These are phyloP conservation scores for Mimosa pudica DNA, from an alignment of 306 rosid genomes.

Conservation along the genomic window DNA sequence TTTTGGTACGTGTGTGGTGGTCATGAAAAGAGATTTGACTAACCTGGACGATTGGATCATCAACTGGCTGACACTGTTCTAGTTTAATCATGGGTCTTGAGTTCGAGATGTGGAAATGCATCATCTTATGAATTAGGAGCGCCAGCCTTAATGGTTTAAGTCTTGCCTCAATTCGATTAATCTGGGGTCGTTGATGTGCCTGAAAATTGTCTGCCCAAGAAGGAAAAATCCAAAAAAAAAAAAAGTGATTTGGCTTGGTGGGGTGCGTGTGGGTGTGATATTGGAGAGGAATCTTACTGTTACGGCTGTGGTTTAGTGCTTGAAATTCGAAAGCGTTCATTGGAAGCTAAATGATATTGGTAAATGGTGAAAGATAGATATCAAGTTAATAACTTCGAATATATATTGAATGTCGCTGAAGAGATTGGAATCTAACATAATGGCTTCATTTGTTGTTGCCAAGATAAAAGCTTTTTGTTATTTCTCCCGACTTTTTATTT, in stretches of 20 bases:
- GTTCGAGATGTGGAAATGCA: too few species aligned
- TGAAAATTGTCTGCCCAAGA: too few species aligned
- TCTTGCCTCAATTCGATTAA: too few species aligned
- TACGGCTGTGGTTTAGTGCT: slow-evolving; percentile 49
- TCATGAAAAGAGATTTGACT: slow-evolving; percentile 57
- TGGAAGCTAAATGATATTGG: slow-evolving; percentile 36
- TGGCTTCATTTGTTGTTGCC: neutral
- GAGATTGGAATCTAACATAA: slow-evolving; percentile 27
- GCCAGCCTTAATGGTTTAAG: too few species aligned
- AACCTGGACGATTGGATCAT: too few species aligned
- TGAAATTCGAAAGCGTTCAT: slow-evolving; percentile 36
- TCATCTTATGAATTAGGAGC: too few species aligned
- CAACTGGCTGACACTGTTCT: too few species aligned
- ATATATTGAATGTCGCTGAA: slow-evolving; percentile 42
- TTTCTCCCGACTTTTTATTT: slow-evolving; percentile 4
- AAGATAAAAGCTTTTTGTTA: slow-evolving; percentile 9
- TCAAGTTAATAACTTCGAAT: slow-evolving; percentile 35
- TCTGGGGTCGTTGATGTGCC: too few species aligned
- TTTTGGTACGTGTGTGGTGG: slow-evolving; percentile 45
- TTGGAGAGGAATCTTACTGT: slow-evolving; percentile 66
- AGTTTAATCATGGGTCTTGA: too few species aligned
- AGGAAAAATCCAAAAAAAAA: too few species aligned
- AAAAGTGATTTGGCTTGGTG: slow-evolving; percentile 57
- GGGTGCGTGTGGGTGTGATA: slow-evolving; percentile 51
- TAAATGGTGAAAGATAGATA: neutral